Evolutionary conservation across 306 rosid species (phyloP), one percentile per base, ranked within the genome.

Genomic region (Gynostemma pentaphyllum): DNA sequence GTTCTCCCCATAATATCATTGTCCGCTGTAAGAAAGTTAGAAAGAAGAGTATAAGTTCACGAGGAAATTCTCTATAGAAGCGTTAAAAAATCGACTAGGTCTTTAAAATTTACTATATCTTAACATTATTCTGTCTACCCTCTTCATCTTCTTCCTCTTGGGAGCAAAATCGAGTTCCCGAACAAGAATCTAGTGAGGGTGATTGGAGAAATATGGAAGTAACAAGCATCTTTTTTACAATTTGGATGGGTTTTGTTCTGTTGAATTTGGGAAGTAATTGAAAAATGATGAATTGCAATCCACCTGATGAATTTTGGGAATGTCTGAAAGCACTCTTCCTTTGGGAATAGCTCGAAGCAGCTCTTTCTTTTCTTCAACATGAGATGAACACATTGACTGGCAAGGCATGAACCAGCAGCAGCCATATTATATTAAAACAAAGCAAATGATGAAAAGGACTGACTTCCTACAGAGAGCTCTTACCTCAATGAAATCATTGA

Each of bases 1-100:
- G 76, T 44, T 90, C 97, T 60, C 97, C 97, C 97, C 95, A 90
- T 1, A 90, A 61, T 54, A 90, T 78, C 74, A 87, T 73, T 12
- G 97, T 76, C 15, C 85, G 88, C 94, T 85, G 88, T 78, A 30
- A 21, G 2, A 2, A 15, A 16, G 39, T 21, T 14, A 21, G 2
- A 21, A 14, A 50, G 18, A 9, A 24, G 23, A 1, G 55, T 22
- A 9, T 48, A 11, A 49, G 54, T 48, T 48, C 29, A 9, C n/a
- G n/a, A n/a, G n/a, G n/a, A n/a, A n/a, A n/a, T n/a, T n/a, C n/a
- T n/a, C n/a, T n/a, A n/a, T n/a, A n/a, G n/a, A n/a, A 46, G 19
- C 24, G 12, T 4, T 1, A 41, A 41, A 18, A 18, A 7, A 16
- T 45, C 13, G 24, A 55, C 41, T 30, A 21, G 37, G 4, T 55